Conservation (phyloP, 108 stramenopile genomes). For the Stephanodiscus triporus region DNA sequence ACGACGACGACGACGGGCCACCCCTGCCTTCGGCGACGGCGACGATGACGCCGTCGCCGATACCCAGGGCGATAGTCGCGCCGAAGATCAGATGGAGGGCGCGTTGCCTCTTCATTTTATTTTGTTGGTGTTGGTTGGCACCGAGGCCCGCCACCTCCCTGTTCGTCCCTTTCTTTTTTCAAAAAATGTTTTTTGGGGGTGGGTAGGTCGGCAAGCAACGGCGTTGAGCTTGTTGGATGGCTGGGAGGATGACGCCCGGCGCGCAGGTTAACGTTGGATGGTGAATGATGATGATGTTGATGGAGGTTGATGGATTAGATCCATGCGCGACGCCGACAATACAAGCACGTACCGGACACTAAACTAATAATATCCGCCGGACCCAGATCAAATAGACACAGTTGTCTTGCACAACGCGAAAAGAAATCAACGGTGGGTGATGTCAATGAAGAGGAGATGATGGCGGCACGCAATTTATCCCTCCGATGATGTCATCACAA, state of each 20-base stretch:
- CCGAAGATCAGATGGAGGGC: conserved; percentile 13
- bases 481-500: no score
- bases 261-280: not conserved
- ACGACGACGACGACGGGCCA: not conserved
- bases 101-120: conserved; percentile 14
- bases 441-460: not conserved
- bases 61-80: conserved; percentile 6
- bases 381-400: not conserved
- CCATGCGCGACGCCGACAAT: not conserved
- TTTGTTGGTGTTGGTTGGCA: not conserved
- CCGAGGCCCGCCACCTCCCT: not conserved
- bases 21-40: not conserved
- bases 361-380: not conserved
- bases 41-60: conserved; percentile 5
- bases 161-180: not conserved
- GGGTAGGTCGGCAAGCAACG: not conserved
- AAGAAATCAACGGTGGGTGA: not conserved
- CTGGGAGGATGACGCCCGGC: not conserved
- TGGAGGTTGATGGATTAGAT: conserved; percentile 8
- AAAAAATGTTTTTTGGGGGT: not conserved
- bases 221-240: not conserved
- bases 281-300: not conserved
- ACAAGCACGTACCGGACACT: not conserved
- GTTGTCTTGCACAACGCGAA: no score
- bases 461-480: no score